Evolutionary conservation across 208 protist species (phyloP), one percentile per base, ranked within the genome.

Genomic region (Blechomonas ayalai): DNA sequence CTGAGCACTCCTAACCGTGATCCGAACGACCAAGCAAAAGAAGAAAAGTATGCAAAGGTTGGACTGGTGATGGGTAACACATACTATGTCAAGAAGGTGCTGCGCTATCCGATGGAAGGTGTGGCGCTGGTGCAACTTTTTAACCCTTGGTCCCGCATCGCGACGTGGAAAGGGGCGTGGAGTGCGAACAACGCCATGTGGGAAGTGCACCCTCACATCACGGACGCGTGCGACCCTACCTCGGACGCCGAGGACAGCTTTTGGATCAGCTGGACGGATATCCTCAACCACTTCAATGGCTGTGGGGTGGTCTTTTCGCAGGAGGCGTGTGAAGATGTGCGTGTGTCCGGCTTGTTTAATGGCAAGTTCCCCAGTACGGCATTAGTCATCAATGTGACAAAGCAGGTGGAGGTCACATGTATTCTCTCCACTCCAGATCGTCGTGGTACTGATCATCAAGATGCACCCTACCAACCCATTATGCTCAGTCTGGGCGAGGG

Each of bases 211-310:
- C 61, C 72, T 60, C 31, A 34, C 8, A 48, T 73, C 44, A 43
- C 53, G 27, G 26, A 65, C 12, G 35, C 20, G 1, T 65, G 50
- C 41, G 33, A 27, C 2, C 12, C 40, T 4, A 16, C 1, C 27
- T 19, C 1, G 15, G 18, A 16, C 20, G 31, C 52, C n/a, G 68
- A 74, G 19, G 77, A 74, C 47, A 49, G 58, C 41, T 68, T 86
- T 29, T 91, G 74, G 74, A 58, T 88, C 47, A 59, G 59, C 20
- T 86, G 71, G 78, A 32, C 20, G 4, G 78, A 82, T 45, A 68
- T 76, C 15, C 52, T 44, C 42, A 40, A 47, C n/a, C 73, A 74
- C 60, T 86, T 88, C 49, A 56, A 62, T 34, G 65, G 67, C 3
- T 81, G 64, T 46, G 67, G 58, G 37, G 78, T 87, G 22, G 74